phyloP scores from a whole-genome alignment of 1,284 basidiomycete genomes.

The Boletellus sp. region DNA sequence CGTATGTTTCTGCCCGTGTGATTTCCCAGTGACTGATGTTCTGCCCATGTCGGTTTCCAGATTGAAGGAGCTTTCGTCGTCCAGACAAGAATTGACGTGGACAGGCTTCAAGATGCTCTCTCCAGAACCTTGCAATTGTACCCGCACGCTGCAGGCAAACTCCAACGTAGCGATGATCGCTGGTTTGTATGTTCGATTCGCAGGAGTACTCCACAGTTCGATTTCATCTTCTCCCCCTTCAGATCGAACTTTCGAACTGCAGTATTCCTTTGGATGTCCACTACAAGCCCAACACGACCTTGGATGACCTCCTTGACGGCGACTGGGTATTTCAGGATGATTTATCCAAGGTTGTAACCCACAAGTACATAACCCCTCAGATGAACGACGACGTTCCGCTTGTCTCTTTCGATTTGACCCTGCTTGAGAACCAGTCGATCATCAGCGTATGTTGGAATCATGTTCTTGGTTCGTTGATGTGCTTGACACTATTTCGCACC shows the following conservation, averaged over 20 bases:
- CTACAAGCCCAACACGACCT: no score
- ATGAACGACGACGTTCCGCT: no score
- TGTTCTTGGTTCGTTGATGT: not conserved
- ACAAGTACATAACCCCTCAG: no score
- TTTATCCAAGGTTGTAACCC: no score
- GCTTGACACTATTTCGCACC: not conserved
- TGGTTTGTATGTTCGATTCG: not conserved
- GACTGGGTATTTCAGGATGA: no score
- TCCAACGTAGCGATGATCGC: not conserved
- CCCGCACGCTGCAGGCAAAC: not conserved
- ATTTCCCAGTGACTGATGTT: not conserved
- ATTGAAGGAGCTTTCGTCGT: not conserved
- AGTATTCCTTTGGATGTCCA: no score
- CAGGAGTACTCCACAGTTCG: no score
- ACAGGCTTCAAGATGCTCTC: not conserved
- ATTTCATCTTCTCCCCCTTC: no score
- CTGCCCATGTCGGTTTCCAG: not conserved
- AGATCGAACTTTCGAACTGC: no score
- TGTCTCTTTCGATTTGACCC: no score
- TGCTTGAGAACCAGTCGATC: not conserved
- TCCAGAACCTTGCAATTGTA: not conserved
- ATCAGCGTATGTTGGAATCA: not conserved
- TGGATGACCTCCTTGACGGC: no score
- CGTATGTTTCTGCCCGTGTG: not conserved
- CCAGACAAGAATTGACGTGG: not conserved